Conservation (phyloP, 2,329 filamentous ascomycete species). For the Pseudocercospora cruenta region DNA sequence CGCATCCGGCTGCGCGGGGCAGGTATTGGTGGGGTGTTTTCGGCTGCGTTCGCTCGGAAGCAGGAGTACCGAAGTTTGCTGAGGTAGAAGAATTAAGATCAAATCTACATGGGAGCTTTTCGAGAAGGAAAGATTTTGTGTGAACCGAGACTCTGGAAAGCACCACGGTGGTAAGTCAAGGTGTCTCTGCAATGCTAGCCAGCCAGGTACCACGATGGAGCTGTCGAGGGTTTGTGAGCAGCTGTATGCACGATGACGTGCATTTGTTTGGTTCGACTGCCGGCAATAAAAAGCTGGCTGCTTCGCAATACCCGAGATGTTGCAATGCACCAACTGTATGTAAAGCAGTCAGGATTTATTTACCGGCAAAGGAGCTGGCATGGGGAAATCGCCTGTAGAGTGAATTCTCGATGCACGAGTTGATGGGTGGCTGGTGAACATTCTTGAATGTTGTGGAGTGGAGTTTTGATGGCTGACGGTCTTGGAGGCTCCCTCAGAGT, state of each 20-base stretch:
- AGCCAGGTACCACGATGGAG: background rate
- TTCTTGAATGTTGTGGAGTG: no score
- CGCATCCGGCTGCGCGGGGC: background rate
- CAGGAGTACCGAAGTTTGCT: background rate
- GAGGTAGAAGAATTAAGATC: no score
- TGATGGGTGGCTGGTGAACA: no score
- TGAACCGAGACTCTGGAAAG: background rate
- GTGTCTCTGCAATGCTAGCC: background rate
- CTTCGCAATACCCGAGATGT: background rate
- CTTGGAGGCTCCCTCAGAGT: no score
- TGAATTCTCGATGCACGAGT: no score
- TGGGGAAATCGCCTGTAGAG: no score
- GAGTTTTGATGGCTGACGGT: no score
- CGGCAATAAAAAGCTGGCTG: background rate
- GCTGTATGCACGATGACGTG: background rate
- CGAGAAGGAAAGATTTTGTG: background rate
- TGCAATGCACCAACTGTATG: no score
- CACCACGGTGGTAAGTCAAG: background rate
- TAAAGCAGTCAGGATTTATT: no score
- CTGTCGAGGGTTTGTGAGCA: no score
- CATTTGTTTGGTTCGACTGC: background rate
- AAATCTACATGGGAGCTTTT: no score
- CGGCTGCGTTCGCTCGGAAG: background rate
- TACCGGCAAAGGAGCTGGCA: background rate
- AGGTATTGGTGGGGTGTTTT: background rate